Conservation (phyloP, 768 basidiomycete species). For the Zangia roseola region DNA sequence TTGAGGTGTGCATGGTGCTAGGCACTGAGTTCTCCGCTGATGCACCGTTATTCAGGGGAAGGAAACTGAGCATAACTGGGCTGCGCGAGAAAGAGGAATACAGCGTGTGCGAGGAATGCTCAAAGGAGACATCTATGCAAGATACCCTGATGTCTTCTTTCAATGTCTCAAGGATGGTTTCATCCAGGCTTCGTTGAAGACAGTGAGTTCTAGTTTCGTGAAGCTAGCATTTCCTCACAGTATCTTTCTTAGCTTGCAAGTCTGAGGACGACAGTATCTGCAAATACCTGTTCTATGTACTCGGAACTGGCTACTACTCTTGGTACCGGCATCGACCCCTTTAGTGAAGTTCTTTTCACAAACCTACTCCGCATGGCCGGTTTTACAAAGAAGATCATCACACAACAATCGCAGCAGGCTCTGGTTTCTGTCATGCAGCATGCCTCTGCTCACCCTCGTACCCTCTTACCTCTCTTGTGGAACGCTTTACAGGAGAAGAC, state of each 20-base stretch:
- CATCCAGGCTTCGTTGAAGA: conserved; percentile 80
- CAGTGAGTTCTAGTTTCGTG: conserved; percentile 50
- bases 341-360: conserved; percentile 74
- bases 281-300: conserved; percentile 76
- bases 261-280: conserved; percentile 86
- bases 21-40: neutral
- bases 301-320: conserved; percentile 68
- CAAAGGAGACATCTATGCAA: conserved; percentile 75
- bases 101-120: conserved; percentile 85
- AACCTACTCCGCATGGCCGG: conserved; percentile 83
- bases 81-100: conserved; percentile 72
- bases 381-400: conserved; percentile 90
- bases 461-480: conserved; percentile 67
- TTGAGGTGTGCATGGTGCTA: conserved; percentile 56
- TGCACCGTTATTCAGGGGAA: conserved; percentile 61
- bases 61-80: conserved; percentile 97
- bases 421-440: conserved; percentile 66
- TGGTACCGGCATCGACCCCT: conserved; percentile 68
- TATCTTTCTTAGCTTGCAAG: conserved; percentile 62
- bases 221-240: neutral
- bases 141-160: conserved; percentile 75
- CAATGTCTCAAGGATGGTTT: conserved; percentile 72
- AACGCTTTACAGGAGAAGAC: conserved; percentile 76
- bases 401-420: conserved; percentile 78
- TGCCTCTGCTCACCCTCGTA: conserved; percentile 68